Percentiles rank a stretch among this genome's conserved stretches.
phyloP scores from a whole-genome alignment of 1,284 basidiomycete genomes.

The Sanguinoderma infundibulare region DNA sequence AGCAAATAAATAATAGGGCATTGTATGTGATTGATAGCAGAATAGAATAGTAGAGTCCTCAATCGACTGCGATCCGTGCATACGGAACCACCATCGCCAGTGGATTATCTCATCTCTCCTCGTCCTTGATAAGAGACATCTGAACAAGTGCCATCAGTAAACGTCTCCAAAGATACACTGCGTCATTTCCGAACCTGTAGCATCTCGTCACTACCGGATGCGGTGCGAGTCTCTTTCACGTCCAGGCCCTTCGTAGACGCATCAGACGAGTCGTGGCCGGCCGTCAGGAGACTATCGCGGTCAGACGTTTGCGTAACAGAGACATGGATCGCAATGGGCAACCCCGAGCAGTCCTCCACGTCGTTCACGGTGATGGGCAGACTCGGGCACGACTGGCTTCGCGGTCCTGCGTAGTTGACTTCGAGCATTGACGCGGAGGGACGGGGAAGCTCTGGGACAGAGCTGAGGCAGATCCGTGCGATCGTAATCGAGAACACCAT shows the following conservation, averaged over 20 bases:
- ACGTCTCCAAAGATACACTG: neutral
- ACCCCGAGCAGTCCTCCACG: neutral
- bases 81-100: neutral
- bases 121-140: neutral
- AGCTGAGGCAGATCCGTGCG: constrained; percentile 17
- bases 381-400: neutral
- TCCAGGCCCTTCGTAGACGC: neutral
- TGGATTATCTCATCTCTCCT: neutral
- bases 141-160: neutral
- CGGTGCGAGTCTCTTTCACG: neutral
- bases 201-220: too few species aligned
- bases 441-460: constrained; percentile 5
- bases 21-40: too few species aligned
- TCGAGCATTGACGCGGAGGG: constrained; percentile 11
- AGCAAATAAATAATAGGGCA: too few species aligned
- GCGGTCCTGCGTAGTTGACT: neutral
- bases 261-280: neutral
- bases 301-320: constrained; percentile 20
- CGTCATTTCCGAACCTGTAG: neutral
- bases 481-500: constrained; percentile 22
- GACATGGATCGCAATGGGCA: constrained; percentile 23
- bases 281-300: constrained; percentile 6
- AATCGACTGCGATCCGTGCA: neutral
- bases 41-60: too few species aligned
- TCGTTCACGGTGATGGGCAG: neutral